These are phyloP conservation scores for Microbotryum silenes-acaulis DNA, from an alignment of 1,284 basidiomycete species.

Conservation along the genomic window DNA sequence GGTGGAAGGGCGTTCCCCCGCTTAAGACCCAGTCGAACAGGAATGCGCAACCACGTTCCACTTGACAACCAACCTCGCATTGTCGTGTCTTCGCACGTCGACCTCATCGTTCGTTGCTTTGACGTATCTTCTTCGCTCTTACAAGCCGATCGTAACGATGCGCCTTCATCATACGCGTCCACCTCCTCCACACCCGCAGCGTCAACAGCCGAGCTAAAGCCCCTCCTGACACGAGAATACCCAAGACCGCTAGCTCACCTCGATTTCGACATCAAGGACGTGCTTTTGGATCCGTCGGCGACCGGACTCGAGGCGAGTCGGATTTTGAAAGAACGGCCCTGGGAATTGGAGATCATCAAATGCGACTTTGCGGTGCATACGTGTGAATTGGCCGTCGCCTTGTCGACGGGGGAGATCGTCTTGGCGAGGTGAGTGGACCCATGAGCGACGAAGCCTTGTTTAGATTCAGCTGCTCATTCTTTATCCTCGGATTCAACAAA, in stretches of 20 bases:
- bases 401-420: slow-evolving; percentile 60
- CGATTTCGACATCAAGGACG: slow-evolving; percentile 52
- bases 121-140: slow-evolving; percentile 43
- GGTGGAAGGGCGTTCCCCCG: slow-evolving; percentile 21
- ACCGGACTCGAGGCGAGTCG: slow-evolving; percentile 8
- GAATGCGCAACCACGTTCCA: slow-evolving; percentile 37
- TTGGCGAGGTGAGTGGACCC: slow-evolving; percentile 51
- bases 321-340: slow-evolving; percentile 23
- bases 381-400: slow-evolving; percentile 56
- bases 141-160: slow-evolving; percentile 25
- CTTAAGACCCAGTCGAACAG: slow-evolving; percentile 39
- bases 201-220: slow-evolving; percentile 46
- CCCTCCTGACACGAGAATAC: slow-evolving; percentile 48
- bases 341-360: slow-evolving; percentile 38
- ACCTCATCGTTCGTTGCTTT: slow-evolving; percentile 59
- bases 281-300: slow-evolving; percentile 42
- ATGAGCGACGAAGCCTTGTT: neutral
- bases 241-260: slow-evolving; percentile 57
- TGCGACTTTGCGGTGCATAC: slow-evolving; percentile 53
- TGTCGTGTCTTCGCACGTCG: slow-evolving; percentile 57
- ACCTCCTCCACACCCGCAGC: slow-evolving; percentile 43
- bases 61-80: slow-evolving; percentile 56
- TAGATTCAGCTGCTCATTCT: neutral
- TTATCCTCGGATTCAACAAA: neutral
- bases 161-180: slow-evolving; percentile 47